Conservation (phyloP, 2,329 filamentous ascomycete species). For the Chrysoporthe puriensis region DNA sequence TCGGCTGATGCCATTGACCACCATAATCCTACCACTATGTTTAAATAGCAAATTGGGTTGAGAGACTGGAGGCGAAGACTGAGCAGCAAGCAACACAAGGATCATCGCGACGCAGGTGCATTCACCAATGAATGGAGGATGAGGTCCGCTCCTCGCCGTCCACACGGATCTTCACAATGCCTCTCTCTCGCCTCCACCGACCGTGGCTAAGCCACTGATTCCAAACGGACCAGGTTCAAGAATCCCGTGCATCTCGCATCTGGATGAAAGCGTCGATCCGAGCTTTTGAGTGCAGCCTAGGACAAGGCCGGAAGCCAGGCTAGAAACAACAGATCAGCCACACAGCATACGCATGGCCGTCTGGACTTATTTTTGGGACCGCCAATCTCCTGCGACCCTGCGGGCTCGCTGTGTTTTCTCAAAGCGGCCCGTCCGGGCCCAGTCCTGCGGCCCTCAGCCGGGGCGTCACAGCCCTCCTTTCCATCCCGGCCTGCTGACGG, state of each 20-base stretch:
- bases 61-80: neutral
- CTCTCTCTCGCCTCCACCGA: neutral
- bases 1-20: neutral
- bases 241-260: neutral
- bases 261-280: neutral
- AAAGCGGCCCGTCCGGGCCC: slow-evolving; percentile 1
- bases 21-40: neutral
- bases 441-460: neutral
- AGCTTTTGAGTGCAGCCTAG: neutral
- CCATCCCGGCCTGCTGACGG: neutral
- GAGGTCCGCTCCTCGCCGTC: neutral
- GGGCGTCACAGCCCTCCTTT: neutral
- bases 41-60: neutral
- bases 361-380: neutral
- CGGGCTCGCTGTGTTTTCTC: neutral
- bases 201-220: neutral
- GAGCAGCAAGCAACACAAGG: neutral
- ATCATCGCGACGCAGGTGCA: neutral
- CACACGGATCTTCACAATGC: neutral
- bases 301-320: neutral
- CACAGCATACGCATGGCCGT: neutral
- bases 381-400: neutral
- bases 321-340: neutral
- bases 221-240: neutral
- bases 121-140: neutral